These are phyloP conservation scores for Hysterium pulicare DNA, from an alignment of 2,329 filamentous ascomycete species.

Conservation along the genomic window DNA sequence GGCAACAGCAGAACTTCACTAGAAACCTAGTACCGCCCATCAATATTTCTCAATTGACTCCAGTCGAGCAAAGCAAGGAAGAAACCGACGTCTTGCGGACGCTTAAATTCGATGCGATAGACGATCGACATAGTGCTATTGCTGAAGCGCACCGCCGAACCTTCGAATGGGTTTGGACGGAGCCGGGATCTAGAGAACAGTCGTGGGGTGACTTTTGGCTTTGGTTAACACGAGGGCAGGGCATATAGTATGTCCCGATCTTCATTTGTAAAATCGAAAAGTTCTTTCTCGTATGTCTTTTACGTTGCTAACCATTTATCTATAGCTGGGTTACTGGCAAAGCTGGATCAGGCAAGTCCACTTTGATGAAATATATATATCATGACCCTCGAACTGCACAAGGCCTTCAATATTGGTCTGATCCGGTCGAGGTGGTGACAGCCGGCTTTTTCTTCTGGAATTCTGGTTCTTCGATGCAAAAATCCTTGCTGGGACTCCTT, in stretches of 20 bases:
- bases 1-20: too few relatives aligned
- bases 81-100: not conserved
- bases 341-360: slow-evolving; percentile 48
- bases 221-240: not conserved
- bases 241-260: too few relatives aligned
- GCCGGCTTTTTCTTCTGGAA: slow-evolving; percentile 1
- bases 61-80: too few relatives aligned
- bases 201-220: not conserved
- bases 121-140: not conserved
- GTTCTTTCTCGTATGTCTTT: too few relatives aligned
- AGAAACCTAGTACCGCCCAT: too few relatives aligned
- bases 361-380: slow-evolving; percentile 37
- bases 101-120: not conserved
- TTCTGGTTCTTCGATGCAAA: slow-evolving; percentile 7
- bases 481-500: slow-evolving; percentile 7
- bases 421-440: not conserved
- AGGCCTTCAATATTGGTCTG: not conserved
- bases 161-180: slow-evolving; percentile 4
- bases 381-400: slow-evolving; percentile 6
- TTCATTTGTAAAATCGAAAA: too few relatives aligned
- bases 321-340: slow-evolving; percentile 46
- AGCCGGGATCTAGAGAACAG: not conserved
- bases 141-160: slow-evolving; percentile 1
- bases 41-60: too few relatives aligned
- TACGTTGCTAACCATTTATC: too few relatives aligned